These are phyloP conservation scores for Naumovozyma castellii DNA, from an alignment of 805 yeast genomes.

Conservation along the genomic window DNA sequence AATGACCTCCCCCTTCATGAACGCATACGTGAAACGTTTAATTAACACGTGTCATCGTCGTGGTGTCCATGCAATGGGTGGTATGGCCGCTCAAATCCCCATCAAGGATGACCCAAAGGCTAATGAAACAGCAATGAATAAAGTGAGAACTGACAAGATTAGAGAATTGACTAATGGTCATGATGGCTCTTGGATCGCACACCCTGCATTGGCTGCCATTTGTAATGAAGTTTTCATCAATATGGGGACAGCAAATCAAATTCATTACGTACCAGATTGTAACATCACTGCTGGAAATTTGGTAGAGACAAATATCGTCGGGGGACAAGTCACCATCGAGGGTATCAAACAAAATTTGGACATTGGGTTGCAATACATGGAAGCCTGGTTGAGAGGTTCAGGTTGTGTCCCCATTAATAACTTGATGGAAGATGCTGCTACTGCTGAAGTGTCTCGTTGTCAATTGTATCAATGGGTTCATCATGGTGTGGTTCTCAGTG, in stretches of 20 bases:
- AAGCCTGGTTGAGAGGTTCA: slow-evolving; percentile 75
- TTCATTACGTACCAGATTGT: slow-evolving; percentile 37
- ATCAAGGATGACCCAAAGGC: slow-evolving; percentile 59
- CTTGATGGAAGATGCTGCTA: slow-evolving; percentile 85
- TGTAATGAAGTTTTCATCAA: slow-evolving; percentile 65
- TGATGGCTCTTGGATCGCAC: slow-evolving; percentile 88
- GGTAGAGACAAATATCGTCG: slow-evolving; percentile 53
- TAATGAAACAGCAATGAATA: slow-evolving; percentile 58
- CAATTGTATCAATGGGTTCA: slow-evolving; percentile 80
- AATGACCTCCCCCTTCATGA: slow-evolving; percentile 76
- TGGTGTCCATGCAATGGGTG: slow-evolving; percentile 82
- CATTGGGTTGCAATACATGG: slow-evolving; percentile 73
- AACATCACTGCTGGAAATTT: slow-evolving; percentile 46
- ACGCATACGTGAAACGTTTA: slow-evolving; percentile 62
- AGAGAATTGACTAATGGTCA: slow-evolving; percentile 73
- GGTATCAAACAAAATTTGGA: slow-evolving; percentile 66
- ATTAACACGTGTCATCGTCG: slow-evolving; percentile 68
- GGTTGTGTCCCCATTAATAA: slow-evolving; percentile 83
- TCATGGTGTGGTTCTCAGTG: slow-evolving; percentile 52
- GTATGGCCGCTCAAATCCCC: slow-evolving; percentile 85
- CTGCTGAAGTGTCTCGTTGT: slow-evolving; percentile 79
- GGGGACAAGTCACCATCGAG: slow-evolving; percentile 53
- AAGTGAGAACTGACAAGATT: slow-evolving; percentile 65
- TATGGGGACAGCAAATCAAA: slow-evolving; percentile 79
- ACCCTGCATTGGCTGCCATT: slow-evolving; percentile 69